Base-by-base conservation (phyloP, 495 filamentous ascomycete species). In the Xylaria cubensis region DNA sequence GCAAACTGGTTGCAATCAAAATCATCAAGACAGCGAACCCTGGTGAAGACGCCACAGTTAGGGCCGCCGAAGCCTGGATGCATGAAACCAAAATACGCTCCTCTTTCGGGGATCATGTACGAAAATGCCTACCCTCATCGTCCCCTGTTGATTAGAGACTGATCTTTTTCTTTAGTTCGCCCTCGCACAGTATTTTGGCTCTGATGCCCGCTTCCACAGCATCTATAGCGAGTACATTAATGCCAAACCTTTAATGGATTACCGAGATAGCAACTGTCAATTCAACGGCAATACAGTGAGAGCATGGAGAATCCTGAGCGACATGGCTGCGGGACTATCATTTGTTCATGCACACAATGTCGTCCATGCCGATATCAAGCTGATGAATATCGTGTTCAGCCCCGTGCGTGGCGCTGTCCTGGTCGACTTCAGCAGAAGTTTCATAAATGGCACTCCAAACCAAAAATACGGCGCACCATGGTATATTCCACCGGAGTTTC, bases 141-240 rank as follows among this genome's bases (percentile, higher is more conserved):
- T 24, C 13, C 24, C 5, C 15, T n/a, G 3, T 46, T 9, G 42
- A 39, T 7, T 1, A 5, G 34, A 36, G 26, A 21, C 55, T 69
- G 21, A 69, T 39, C 15, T 4, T 1, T 48, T 32, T 67, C 26
- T 36, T 17, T 39, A 69, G 67, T 32, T 42, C 34, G 26, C 39
- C 15, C 5, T 69, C 8, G 39, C 50, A 15, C 39, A 29, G 5
- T 51, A 48, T 62, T 10, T 69, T 15, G 67, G 67, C 44, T 29
- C 39, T 15, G 67, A 69, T 10, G 67, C 67, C 39, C 67, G 67
- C 12, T 59, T 69, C 67, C 53, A 61, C 26, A 21, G 32, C 55
- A 59, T 69, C 26, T 69, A 48, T 26, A 69, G 29, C 24, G 67
- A 69, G 39, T 50, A 69, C 17, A 36, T 69, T 17, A 17, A 69